Percentiles rank a stretch among this genome's conserved stretches.
These are phyloP conservation scores for Hyaloscypha bicolor DNA, from an alignment of 495 filamentous ascomycete genomes.

Conservation along the genomic window DNA sequence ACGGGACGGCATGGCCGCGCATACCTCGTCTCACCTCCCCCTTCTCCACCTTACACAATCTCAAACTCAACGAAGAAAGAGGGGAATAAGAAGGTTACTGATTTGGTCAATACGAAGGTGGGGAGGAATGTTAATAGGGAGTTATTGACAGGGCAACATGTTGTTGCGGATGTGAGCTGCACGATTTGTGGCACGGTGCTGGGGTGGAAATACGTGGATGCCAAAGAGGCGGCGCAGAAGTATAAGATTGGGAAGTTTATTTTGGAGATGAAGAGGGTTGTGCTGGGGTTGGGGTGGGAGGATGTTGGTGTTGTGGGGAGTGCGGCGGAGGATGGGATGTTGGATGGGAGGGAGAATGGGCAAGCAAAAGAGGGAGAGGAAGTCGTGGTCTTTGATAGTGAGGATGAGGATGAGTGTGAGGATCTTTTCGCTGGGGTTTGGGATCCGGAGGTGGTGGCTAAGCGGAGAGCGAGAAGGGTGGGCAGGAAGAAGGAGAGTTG, in stretches of 20 bases:
- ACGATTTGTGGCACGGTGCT: slow-evolving; percentile 66
- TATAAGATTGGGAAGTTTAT: slow-evolving; percentile 98
- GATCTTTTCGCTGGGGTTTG: slow-evolving; percentile 89
- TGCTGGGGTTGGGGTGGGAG: slow-evolving; percentile 70
- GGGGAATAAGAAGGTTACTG: slow-evolving; percentile 21
- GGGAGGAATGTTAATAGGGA: slow-evolving; percentile 64
- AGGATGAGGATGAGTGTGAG: slow-evolving; percentile 94
- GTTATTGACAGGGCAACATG: slow-evolving; percentile 77
- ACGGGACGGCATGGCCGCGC: slow-evolving; percentile 92
- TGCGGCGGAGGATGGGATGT: slow-evolving; percentile 18
- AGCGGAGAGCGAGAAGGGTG: slow-evolving; percentile 61
- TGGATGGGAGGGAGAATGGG: slow-evolving; percentile 16
- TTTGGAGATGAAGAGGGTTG: slow-evolving; percentile 80
- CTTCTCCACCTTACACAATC: background rate
- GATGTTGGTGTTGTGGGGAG: slow-evolving; percentile 35
- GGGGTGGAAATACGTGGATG: slow-evolving; percentile 94
- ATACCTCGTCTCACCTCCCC: slow-evolving; percentile 72
- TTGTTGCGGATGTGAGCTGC: slow-evolving; percentile 59
- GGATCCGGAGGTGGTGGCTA: slow-evolving; percentile 68
- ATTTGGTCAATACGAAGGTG: slow-evolving; percentile 48
- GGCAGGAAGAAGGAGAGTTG: slow-evolving; percentile 12
- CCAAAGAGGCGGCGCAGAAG: slow-evolving; percentile 75
- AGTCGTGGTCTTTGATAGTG: slow-evolving; percentile 77
- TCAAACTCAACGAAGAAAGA: slow-evolving; percentile 16
- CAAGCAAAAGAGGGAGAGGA: slow-evolving; percentile 33